These are phyloP conservation scores for Trametes polyzona DNA, from an alignment of 1,284 basidiomycete species.

Conservation along the genomic window DNA sequence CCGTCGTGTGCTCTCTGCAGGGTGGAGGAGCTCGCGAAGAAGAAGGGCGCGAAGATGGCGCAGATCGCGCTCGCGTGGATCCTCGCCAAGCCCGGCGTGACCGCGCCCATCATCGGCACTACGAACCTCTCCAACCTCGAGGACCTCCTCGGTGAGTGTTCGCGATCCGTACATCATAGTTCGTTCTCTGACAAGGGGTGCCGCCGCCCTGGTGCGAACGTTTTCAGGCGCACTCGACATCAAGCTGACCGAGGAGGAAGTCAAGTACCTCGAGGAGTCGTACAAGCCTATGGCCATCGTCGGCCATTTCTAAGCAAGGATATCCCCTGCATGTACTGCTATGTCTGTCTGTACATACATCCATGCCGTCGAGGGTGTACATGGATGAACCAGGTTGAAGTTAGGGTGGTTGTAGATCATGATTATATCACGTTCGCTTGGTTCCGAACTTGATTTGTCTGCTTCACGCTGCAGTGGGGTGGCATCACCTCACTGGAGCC, in stretches of 20 bases:
- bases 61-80: slow-evolving; percentile 26
- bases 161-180: too few species aligned
- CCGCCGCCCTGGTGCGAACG: too few species aligned
- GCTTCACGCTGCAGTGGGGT: too few species aligned
- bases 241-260: slow-evolving; percentile 24
- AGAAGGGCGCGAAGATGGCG: slow-evolving; percentile 35
- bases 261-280: slow-evolving; percentile 28
- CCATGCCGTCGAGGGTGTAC: too few species aligned
- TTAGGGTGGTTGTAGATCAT: too few species aligned
- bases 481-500: too few species aligned
- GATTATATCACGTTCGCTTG: too few species aligned
- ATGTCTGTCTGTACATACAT: too few species aligned
- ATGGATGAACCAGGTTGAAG: too few species aligned
- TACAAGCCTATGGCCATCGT: slow-evolving; percentile 21
- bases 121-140: slow-evolving; percentile 53
- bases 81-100: slow-evolving; percentile 38
- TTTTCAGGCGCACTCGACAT: slow-evolving; percentile 31
- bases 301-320: slow-evolving; percentile 30
- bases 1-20: slow-evolving; percentile 15
- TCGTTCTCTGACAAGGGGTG: too few species aligned
- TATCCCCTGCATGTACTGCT: too few species aligned
- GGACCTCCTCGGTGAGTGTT: slow-evolving; percentile 54
- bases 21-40: slow-evolving; percentile 48
- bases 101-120: slow-evolving; percentile 58
- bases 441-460: too few species aligned